Base-by-base conservation (phyloP, 2,329 filamentous ascomycete species). In the Epichloe amarillans region DNA sequence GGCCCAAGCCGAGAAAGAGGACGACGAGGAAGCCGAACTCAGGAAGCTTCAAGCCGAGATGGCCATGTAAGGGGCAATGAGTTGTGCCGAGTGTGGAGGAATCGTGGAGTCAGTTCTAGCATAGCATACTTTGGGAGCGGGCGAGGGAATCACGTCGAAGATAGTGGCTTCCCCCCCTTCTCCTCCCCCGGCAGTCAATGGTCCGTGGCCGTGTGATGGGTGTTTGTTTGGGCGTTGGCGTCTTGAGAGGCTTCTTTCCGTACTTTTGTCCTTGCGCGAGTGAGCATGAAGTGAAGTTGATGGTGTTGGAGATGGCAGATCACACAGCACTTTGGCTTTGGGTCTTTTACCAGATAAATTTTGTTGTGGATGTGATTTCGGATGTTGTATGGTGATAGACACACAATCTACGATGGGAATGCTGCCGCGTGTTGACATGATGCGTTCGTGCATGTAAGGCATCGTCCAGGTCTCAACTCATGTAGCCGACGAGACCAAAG, bases 21-120 rank as follows among this genome's bases (percentile, higher is more conserved):
- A 96, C 67, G 91, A 97, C 76, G 93, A 97, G 65, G 91, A 97
- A 68, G 91, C 84, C 61, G 91, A 97, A 72, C 74, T 97, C 63
- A 81, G 85, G 69, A 96, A 93, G 71, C 70, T 98, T 59, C 89
- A 95, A 66, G 90, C 88, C 37, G 91, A 96, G 70, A 97, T 97
- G 91, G 90, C 90, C 57, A 95, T 96, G 84, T 95, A 63, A 75
- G 52, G 42, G 39, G 10, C 37, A 37, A 33, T 30, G 33, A 6
- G 12, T 33, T 26, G 46, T 23, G 26, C n/a, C 41, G 21, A 26
- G 3, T 8, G 19, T 26, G 5, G 14, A 40, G 26, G 44, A 26
- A 26, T 37, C 21, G 21, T 36, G 41, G 30, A 48, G 26, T 45
- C 49, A 43, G 38, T 39, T 50, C 44, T 30, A 43, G 46, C 48